Evolutionary conservation across 2,329 filamentous ascomycete genomes (phyloP).

Genomic region (Cytospora paraplurivora): DNA sequence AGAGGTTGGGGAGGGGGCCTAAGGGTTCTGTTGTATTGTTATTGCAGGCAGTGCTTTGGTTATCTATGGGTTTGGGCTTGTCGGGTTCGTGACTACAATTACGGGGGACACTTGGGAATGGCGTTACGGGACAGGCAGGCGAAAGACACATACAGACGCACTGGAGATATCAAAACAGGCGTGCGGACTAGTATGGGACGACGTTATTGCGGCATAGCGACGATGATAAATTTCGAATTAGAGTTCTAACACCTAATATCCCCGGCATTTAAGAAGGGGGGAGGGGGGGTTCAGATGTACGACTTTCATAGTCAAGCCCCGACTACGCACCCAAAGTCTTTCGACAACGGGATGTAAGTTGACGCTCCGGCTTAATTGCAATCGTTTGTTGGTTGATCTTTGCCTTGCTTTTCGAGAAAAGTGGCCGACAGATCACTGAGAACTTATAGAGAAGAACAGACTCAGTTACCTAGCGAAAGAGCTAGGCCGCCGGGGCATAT

Average conservation of each 20-base stretch:
- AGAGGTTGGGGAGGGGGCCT: not conserved
- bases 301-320: constrained; percentile 95
- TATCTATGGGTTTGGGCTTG: constrained; percentile 4
- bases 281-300: constrained; percentile 58
- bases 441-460: constrained; percentile 63
- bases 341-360: constrained; percentile 78
- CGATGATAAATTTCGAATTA: not conserved
- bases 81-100: not conserved
- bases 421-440: constrained; percentile 76
- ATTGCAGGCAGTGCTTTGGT: not conserved
- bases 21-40: not conserved
- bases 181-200: not conserved
- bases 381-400: constrained; percentile 66
- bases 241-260: constrained; percentile 16
- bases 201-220: not conserved
- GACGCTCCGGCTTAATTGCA: constrained; percentile 99
- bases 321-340: constrained; percentile 82
- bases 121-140: constrained; percentile 15
- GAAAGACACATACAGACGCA: not conserved
- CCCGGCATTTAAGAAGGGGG: too few species aligned
- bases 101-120: constrained; percentile 3
- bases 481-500: constrained; percentile 58
- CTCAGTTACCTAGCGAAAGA: constrained; percentile 63
- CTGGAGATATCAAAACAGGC: not conserved
- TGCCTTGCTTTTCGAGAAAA: constrained; percentile 55